These are phyloP conservation scores for Waltergamsia citrina DNA, from an alignment of 2,329 filamentous ascomycete species.

Conservation along the genomic window DNA sequence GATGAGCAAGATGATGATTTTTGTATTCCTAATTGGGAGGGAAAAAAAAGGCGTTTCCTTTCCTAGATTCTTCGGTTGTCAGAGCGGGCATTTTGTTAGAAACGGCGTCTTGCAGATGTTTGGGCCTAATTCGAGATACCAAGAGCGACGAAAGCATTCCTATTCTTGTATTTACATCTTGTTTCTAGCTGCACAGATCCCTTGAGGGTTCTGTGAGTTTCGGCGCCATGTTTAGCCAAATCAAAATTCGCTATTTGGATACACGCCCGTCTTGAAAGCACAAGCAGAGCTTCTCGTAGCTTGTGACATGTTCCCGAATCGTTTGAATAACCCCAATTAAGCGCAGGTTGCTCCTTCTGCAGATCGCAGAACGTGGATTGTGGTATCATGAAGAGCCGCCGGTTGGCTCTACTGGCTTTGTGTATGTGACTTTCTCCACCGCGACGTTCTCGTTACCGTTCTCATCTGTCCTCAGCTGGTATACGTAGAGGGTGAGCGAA, in stretches of 20 bases:
- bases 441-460: conserved; percentile 71
- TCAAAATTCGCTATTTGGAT: background rate
- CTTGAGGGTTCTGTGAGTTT: no score
- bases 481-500: conserved; percentile 90
- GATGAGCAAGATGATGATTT: conserved; percentile 12
- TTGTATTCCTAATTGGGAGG: conserved; percentile 5
- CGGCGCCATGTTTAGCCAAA: background rate
- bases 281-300: no score
- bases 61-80: background rate
- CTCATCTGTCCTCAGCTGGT: conserved; percentile 70
- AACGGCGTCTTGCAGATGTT: background rate
- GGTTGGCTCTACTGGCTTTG: conserved; percentile 59
- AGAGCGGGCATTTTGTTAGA: background rate
- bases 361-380: background rate
- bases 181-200: no score
- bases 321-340: no score
- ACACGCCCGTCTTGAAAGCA: no score
- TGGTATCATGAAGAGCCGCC: conserved; percentile 34
- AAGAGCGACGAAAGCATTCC: no score
- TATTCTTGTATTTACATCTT: no score
- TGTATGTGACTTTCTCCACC: conserved; percentile 80
- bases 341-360: conserved; percentile 11
- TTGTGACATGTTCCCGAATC: no score
- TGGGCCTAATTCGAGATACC: no score
- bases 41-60: conserved; percentile 5